A percentile compares a stretch with the other conserved stretches of the same genome.
These are phyloP conservation scores for Roridomyces roridus DNA, from an alignment of 768 basidiomycete genomes.

Conservation along the genomic window DNA sequence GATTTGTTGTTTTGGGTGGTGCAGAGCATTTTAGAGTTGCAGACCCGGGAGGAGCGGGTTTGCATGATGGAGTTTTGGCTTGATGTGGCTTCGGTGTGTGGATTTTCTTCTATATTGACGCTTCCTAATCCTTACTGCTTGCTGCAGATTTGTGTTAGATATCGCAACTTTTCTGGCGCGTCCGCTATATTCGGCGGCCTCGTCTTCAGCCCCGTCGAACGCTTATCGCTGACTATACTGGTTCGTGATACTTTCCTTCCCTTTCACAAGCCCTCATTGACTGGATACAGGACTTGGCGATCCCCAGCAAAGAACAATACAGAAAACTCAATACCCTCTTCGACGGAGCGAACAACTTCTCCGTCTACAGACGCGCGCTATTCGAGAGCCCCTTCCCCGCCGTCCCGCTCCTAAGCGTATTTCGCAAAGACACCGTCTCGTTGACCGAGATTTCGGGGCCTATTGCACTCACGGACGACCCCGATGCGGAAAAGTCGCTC, in stretches of 20 bases:
- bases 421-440: slow-evolving; percentile 36
- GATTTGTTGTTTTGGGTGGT: slow-evolving; percentile 46
- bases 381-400: slow-evolving; percentile 30
- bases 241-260: slow-evolving; percentile 29
- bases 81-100: slow-evolving; percentile 49
- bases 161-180: slow-evolving; percentile 53
- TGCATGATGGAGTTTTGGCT: slow-evolving; percentile 48
- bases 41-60: slow-evolving; percentile 28
- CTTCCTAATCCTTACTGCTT: no score
- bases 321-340: slow-evolving; percentile 38
- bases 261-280: background rate
- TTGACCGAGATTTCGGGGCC: slow-evolving; percentile 29
- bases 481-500: slow-evolving; percentile 25
- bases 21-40: slow-evolving; percentile 34
- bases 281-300: slow-evolving; percentile 28
- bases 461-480: slow-evolving; percentile 13
- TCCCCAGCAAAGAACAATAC: slow-evolving; percentile 36
- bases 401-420: slow-evolving; percentile 42
- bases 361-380: slow-evolving; percentile 34
- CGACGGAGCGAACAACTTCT: slow-evolving; percentile 30
- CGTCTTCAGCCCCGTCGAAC: slow-evolving; percentile 42
- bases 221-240: slow-evolving; percentile 42
- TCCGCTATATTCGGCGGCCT: slow-evolving; percentile 49
- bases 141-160: slow-evolving; percentile 50
- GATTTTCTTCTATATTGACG: background rate